Conservation (phyloP, 495 filamentous ascomycete species). For the Aspergillus campestris region DNA sequence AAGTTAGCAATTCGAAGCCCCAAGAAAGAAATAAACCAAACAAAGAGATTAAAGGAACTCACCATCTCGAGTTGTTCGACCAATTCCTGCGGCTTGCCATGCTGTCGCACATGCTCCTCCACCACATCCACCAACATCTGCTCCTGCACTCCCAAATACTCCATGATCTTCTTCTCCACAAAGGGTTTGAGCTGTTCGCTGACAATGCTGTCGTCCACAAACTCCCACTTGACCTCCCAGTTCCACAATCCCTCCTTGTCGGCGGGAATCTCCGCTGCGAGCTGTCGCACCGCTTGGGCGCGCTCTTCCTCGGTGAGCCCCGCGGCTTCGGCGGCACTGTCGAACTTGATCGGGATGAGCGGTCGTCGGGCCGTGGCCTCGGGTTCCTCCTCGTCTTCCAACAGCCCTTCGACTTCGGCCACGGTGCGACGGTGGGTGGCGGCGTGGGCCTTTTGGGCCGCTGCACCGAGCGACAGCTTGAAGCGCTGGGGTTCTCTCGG, state of each 20-base stretch:
- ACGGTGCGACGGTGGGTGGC: constrained; percentile 69
- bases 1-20: constrained; percentile 28
- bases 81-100: constrained; percentile 66
- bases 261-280: constrained; percentile 84
- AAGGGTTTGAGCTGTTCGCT: constrained; percentile 86
- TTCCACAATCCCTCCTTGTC: constrained; percentile 82
- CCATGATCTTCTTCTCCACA: constrained; percentile 96
- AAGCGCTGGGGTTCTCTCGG: constrained; percentile 75
- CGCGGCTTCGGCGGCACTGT: constrained; percentile 58
- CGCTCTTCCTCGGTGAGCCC: constrained; percentile 78
- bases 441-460: constrained; percentile 71
- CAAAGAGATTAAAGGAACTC: constrained; percentile 25
- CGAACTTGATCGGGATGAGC: constrained; percentile 88
- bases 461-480: constrained; percentile 87
- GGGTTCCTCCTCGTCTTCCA: constrained; percentile 91
- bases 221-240: constrained; percentile 91
- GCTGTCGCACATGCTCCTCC: constrained; percentile 74
- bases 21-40: not conserved
- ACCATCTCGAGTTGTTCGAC: constrained; percentile 80
- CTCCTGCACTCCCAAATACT: constrained; percentile 93
- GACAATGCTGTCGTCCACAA: constrained; percentile 76
- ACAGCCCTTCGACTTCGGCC: constrained; percentile 85
- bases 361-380: constrained; percentile 62
- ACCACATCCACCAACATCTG: constrained; percentile 92
- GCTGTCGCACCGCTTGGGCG: constrained; percentile 63